Evolutionary conservation across 352 stramenopile species (phyloP).

Genomic region (Phytophthora fragariae): DNA sequence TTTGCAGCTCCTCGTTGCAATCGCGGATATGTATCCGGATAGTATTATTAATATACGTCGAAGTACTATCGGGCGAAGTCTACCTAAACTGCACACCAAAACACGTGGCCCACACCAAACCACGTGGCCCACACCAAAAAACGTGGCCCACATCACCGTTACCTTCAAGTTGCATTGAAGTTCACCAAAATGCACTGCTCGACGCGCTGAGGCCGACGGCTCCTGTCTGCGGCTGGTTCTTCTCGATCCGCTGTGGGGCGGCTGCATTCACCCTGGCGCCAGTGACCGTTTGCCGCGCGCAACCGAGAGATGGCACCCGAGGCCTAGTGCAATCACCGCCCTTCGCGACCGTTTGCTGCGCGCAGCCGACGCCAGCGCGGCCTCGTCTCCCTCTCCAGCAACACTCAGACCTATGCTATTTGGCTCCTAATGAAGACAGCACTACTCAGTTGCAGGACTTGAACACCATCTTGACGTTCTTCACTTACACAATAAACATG

Average conservation of each 20-base stretch:
- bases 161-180: constrained; percentile 3
- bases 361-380: background rate
- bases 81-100: background rate
- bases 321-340: background rate
- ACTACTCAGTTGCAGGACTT: background rate
- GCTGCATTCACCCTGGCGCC: background rate
- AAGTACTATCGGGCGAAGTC: too few relatives aligned
- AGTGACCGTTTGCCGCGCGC: constrained; percentile 6
- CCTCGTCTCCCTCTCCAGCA: background rate
- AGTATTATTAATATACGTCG: too few relatives aligned
- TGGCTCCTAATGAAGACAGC: background rate
- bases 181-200: background rate
- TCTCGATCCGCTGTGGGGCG: background rate
- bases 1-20: too few relatives aligned
- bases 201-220: background rate
- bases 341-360: background rate
- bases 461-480: background rate
- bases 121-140: background rate
- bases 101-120: background rate
- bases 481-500: background rate
- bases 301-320: background rate
- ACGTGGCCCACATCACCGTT: background rate
- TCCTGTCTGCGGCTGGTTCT: background rate
- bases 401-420: background rate
- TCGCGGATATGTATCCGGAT: too few relatives aligned